Evolutionary conservation across 306 rosid species (phyloP), one percentile per base, ranked within the genome.

Genomic region (Casuarina cunninghamiana): DNA sequence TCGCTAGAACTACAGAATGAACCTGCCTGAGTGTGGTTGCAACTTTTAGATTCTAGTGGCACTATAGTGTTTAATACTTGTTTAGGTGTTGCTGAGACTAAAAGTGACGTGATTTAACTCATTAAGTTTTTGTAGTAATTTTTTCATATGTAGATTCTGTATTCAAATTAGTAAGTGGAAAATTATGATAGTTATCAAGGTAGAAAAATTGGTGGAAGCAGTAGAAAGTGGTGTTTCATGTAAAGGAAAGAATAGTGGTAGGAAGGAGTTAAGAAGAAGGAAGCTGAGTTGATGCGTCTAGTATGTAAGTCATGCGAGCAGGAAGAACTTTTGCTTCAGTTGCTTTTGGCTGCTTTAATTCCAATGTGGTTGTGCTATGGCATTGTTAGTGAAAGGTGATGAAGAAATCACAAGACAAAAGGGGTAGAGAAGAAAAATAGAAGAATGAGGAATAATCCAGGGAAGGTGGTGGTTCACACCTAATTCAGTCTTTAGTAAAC

Each of bases 401-500:
- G 48, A 49, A 66, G 71, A 66, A 42, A 26, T 32, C 21, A 43
- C 45, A 66, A 41, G 38, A 57, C 6, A 49, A 66, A 17, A 41
- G 49, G 71, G 17, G 11, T 21, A 26, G 65, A 58, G 65, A 58
- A 50, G 17, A 26, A 67, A 60, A 75, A 53, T 45, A 38, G 51
- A 72, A 42, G 73, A 48, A 63, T 46, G 46, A 75, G 38, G 63
- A 21, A 44, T 58, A 43, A 46, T 19, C 19, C 6, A 69, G 61
- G 72, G 58, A 70, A 60, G 76, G 37, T 63, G 57, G 3, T 37
- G 49, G 39, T 44, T 12, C 58, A 32, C 71, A 45, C 62, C 48
- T 37, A 71, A 42, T 62, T 75, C 42, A 70, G 74, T 45, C 5
- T 19, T 32, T 53, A 51, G 42, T 57, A 62, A 51, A 75, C 53